Evolutionary conservation across 139 green algal genomes (phyloP).

Genomic region (Nannochloris sp.): DNA sequence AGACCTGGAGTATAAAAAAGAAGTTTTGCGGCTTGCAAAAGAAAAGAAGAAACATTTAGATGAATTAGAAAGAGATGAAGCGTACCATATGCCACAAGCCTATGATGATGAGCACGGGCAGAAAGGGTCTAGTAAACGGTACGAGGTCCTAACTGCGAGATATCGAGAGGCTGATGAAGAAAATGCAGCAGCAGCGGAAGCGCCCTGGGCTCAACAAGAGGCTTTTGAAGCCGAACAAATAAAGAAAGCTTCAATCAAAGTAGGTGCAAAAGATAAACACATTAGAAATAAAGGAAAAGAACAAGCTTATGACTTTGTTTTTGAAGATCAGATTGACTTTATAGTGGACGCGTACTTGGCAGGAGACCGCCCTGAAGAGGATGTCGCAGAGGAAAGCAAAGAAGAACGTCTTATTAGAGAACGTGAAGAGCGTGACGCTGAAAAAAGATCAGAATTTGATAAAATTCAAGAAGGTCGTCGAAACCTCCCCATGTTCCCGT

Average conservation of each 20-base stretch:
- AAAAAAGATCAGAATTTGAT: conserved; percentile 53
- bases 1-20: conserved; percentile 79
- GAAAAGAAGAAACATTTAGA: conserved; percentile 63
- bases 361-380: conserved; percentile 33
- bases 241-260: conserved; percentile 44
- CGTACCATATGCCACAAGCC: conserved; percentile 80
- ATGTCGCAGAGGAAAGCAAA: conserved; percentile 30
- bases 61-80: conserved; percentile 65
- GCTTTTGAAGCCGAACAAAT: conserved; percentile 88
- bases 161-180: conserved; percentile 36
- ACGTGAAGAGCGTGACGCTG: conserved; percentile 28
- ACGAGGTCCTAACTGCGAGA: conserved; percentile 54
- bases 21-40: conserved; percentile 64
- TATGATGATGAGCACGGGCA: no score
- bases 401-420: conserved; percentile 45
- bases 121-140: conserved; percentile 32
- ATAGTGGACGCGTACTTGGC: conserved; percentile 58
- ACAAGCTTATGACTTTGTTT: conserved; percentile 77
- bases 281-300: conserved; percentile 12
- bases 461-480: conserved; percentile 64
- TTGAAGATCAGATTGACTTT: conserved; percentile 96
- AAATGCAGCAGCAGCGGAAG: conserved; percentile 13
- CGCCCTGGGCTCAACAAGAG: conserved; percentile 80
- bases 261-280: conserved; percentile 44
- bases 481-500: conserved; percentile 83